These are phyloP conservation scores for Pseudocercospora cruenta DNA, from an alignment of 2,329 filamentous ascomycete genomes.

Conservation along the genomic window DNA sequence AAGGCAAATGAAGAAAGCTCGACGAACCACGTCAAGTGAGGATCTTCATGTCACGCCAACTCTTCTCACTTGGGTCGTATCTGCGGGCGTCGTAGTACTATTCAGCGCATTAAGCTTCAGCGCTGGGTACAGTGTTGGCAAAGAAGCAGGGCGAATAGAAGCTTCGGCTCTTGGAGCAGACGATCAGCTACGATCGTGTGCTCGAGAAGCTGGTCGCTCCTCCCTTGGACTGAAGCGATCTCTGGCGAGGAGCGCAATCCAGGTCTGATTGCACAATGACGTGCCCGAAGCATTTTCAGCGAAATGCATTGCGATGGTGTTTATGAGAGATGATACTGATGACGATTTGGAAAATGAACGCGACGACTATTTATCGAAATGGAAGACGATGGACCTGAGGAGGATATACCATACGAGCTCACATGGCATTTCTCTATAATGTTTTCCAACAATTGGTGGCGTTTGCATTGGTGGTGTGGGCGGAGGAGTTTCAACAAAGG, in stretches of 20 bases:
- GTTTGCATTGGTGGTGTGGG: not conserved
- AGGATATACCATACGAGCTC: not conserved
- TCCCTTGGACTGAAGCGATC: constrained; percentile 39
- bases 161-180: constrained; percentile 26
- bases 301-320: constrained; percentile 17
- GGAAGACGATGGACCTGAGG: not conserved
- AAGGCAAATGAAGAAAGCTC: constrained; percentile 49
- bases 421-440: not conserved
- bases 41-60: constrained; percentile 58
- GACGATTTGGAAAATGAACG: constrained; percentile 4
- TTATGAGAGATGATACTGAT: constrained; percentile 5
- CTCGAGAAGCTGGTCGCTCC: constrained; percentile 37
- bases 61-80: constrained; percentile 67
- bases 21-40: constrained; percentile 34
- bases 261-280: constrained; percentile 27
- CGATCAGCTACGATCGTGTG: constrained; percentile 34
- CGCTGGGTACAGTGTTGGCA: constrained; percentile 65
- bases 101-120: constrained; percentile 68
- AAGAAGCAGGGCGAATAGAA: constrained; percentile 46
- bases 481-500: not conserved
- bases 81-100: constrained; percentile 66
- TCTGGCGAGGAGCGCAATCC: constrained; percentile 37
- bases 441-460: not conserved
- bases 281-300: not conserved
- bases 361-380: not conserved